Conservation (phyloP, 768 basidiomycete genomes). For the Leccinum boreale region DNA sequence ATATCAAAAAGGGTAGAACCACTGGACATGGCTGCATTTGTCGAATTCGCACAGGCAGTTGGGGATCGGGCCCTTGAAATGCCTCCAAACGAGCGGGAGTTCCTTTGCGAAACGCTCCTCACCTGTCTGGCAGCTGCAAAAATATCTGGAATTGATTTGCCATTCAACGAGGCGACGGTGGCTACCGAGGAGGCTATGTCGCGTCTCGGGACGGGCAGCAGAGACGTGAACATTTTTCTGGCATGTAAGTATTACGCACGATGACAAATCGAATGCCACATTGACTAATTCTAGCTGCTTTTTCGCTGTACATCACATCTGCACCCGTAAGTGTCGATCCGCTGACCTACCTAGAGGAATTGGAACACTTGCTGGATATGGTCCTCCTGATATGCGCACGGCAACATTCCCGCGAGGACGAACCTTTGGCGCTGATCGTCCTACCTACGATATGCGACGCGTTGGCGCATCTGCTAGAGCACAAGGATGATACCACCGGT, state of each 20-base stretch:
- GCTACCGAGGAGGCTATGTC: constrained; percentile 36
- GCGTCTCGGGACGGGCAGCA: constrained; percentile 30
- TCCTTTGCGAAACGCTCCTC: constrained; percentile 37
- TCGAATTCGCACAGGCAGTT: constrained; percentile 14
- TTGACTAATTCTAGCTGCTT: constrained; percentile 32
- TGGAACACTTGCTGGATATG: constrained; percentile 47
- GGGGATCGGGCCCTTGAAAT: constrained; percentile 14
- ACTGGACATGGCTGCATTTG: background rate
- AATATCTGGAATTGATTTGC: constrained; percentile 9
- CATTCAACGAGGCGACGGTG: constrained; percentile 1
- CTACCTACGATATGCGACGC: constrained; percentile 50
- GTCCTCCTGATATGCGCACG: constrained; percentile 47
- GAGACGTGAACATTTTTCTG: constrained; percentile 33
- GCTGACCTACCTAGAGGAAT: constrained; percentile 41
- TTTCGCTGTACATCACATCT: constrained; percentile 43
- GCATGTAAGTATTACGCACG: constrained; percentile 36
- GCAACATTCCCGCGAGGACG: constrained; percentile 44
- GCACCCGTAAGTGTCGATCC: constrained; percentile 28
- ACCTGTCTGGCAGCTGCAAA: constrained; percentile 31
- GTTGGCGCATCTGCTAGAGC: constrained; percentile 37
- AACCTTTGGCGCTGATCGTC: constrained; percentile 48
- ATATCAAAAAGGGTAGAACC: constrained; percentile 18
- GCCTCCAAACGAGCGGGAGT: background rate
- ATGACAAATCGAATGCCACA: constrained; percentile 14
- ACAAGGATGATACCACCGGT: constrained; percentile 26